Percentiles rank a stretch among this genome's conserved stretches.
Evolutionary conservation across 129 eudicot genomes (phyloP).

Genomic region (Flaveria ramosissima): DNA sequence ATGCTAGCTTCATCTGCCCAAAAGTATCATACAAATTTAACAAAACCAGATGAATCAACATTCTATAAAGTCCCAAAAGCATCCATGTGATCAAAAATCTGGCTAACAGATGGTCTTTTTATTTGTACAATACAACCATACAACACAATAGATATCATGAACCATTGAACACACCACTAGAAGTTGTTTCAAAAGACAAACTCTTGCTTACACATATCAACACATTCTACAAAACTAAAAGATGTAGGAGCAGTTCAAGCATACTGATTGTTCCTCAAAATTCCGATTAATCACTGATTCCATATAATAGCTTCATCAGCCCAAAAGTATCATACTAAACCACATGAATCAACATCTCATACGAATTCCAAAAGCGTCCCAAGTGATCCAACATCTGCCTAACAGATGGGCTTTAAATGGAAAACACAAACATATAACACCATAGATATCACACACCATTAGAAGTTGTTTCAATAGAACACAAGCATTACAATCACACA

Average conservation of each 20-base stretch:
- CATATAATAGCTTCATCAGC: too few species aligned
- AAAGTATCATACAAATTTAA: neutral
- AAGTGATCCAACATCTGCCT: neutral
- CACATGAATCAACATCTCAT: neutral
- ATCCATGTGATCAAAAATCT: neutral
- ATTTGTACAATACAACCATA: too few species aligned
- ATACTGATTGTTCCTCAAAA: too few species aligned
- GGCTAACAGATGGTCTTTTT: too few species aligned
- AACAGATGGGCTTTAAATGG: neutral
- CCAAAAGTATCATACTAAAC: too few species aligned
- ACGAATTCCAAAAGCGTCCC: too few species aligned
- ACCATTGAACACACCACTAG: neutral
- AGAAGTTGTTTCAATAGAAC: neutral
- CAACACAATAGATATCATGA: too few species aligned
- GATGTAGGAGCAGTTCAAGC: too few species aligned
- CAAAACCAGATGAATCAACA: neutral
- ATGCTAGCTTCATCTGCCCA: neutral
- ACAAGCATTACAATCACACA: constrained; percentile 22
- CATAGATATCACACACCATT: neutral
- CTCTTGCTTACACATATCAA: too few species aligned
- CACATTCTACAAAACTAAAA: too few species aligned
- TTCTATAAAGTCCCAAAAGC: neutral
- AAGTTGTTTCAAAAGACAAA: neutral
- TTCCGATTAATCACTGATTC: too few species aligned
- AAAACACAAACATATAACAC: neutral